Base-by-base conservation (phyloP, 441 rosid genomes). In the Croton laevigatus region DNA sequence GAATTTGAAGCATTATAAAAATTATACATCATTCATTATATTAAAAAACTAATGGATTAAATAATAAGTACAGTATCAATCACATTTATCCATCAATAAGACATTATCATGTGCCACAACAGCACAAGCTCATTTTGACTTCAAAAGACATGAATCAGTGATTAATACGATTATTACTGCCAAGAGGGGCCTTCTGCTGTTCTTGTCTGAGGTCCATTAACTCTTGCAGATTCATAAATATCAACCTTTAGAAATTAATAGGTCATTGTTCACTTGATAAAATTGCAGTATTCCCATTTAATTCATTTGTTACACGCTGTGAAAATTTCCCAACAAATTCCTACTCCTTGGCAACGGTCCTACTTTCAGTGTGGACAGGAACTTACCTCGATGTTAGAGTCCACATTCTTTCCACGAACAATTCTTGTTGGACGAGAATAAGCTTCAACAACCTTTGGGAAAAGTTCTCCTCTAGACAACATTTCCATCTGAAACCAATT, bases 341-440 rank as follows among this genome's bases (percentile, higher is more conserved):
- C 49, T 46, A 16, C 17, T 46, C 49, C 49, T 13, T n/a, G n/a
- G n/a, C n/a, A n/a, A n/a, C n/a, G n/a, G n/a, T 66, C 13, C 22
- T 36, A n/a, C 44, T 37, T 42, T 20, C 27, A 27, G 64, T 13
- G 16, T 2, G 49, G 49, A 70, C 37, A 32, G 60, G 63, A 65
- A 72, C 36, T 48, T 86, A 90, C 98, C 97, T 94, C 87, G 52
- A 80, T 53, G 69, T 81, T 79, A 70, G 79, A 65, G 69, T 84
- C 88, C 52, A 89, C 67, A 70, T 89, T 91, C 89, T 94, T 91
- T 71, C 99, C 99, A 67, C 97, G 91, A 32, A 89, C 88, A 63
- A 95, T 95, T 74, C 98, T 91, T 54, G 99, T 91, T 66, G 99
- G 99, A 76, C 98, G 97, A 67, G 99, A 91, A 81, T 95, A 95